Conservation (phyloP, 352 stramenopile genomes). For the Globisporangium paroecandrum region DNA sequence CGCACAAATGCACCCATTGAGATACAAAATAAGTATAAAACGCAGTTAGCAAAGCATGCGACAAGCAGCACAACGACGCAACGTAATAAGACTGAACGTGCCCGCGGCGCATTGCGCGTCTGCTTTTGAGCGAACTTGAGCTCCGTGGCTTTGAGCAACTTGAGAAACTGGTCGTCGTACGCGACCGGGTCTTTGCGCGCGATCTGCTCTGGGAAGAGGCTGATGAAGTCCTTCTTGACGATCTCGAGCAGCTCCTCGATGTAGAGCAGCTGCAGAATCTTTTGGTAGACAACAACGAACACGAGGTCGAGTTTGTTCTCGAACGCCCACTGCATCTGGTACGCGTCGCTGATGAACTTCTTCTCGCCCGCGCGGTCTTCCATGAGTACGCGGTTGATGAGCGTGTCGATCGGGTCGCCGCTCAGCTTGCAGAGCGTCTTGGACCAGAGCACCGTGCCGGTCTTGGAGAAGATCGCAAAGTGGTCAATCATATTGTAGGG, state of each 20-base stretch:
- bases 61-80: not conserved
- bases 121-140: constrained; percentile 66
- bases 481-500: constrained; percentile 84
- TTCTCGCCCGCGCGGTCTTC: constrained; percentile 85
- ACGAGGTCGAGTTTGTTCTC: constrained; percentile 92
- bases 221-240: constrained; percentile 83
- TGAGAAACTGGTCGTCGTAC: constrained; percentile 80
- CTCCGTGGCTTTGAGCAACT: constrained; percentile 74
- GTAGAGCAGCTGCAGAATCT: constrained; percentile 89
- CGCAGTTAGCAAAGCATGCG: not conserved
- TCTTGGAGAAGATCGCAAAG: constrained; percentile 91
- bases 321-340: constrained; percentile 90
- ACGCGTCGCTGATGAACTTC: constrained; percentile 82
- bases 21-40: not conserved
- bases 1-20: not conserved
- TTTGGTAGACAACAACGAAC: constrained; percentile 92
- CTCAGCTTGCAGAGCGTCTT: constrained; percentile 84
- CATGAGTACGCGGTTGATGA: constrained; percentile 89
- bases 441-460: constrained; percentile 88
- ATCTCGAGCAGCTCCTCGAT: constrained; percentile 89
- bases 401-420: constrained; percentile 82
- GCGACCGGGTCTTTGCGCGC: constrained; percentile 61
- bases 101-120: constrained; percentile 49
- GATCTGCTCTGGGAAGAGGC: constrained; percentile 74
- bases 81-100: constrained; percentile 15